Percentiles rank a stretch among this genome's conserved stretches.
Evolutionary conservation across 2,329 filamentous ascomycete genomes (phyloP).

Genomic region (Colletotrichum lindemuthianum): DNA sequence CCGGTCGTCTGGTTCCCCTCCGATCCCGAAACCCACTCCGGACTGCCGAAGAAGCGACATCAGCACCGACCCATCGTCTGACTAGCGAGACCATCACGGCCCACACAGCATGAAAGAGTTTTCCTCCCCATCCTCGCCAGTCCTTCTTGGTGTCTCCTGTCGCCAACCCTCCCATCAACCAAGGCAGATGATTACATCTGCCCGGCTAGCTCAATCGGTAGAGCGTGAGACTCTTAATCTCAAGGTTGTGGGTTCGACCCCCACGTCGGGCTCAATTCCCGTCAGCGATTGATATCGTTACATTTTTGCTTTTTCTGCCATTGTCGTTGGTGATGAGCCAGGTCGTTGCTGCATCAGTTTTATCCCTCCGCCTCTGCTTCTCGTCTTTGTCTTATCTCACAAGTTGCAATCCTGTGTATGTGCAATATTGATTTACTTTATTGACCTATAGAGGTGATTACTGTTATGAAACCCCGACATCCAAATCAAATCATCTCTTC

Average conservation of each 20-base stretch:
- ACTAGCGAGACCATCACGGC: neutral
- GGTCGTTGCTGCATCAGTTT: too few relatives aligned
- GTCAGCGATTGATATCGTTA: conserved; percentile 28
- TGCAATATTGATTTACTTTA: too few relatives aligned
- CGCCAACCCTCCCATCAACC: accelerated
- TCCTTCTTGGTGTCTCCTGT: neutral
- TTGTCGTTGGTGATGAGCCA: too few relatives aligned
- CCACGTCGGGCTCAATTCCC: conserved; percentile 41
- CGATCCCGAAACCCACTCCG: neutral
- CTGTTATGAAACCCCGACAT: neutral
- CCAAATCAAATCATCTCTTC: neutral
- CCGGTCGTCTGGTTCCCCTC: neutral
- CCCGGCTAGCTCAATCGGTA: conserved; percentile 76
- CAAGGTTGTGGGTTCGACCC: conserved; percentile 38
- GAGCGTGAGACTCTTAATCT: conserved; percentile 75
- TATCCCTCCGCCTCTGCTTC: too few relatives aligned
- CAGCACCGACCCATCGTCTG: neutral
- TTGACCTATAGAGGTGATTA: too few relatives aligned
- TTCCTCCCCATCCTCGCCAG: neutral
- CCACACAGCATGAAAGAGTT: conserved; percentile 20
- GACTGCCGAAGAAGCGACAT: neutral
- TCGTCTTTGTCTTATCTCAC: too few relatives aligned
- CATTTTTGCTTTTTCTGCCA: neutral
- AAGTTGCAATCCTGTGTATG: too few relatives aligned
- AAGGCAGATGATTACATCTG: conserved; percentile 39